Percentiles rank a stretch among this genome's conserved stretches.
Conservation (phyloP, 192 early-diverging fungal species). For the Backusella australiensis region DNA sequence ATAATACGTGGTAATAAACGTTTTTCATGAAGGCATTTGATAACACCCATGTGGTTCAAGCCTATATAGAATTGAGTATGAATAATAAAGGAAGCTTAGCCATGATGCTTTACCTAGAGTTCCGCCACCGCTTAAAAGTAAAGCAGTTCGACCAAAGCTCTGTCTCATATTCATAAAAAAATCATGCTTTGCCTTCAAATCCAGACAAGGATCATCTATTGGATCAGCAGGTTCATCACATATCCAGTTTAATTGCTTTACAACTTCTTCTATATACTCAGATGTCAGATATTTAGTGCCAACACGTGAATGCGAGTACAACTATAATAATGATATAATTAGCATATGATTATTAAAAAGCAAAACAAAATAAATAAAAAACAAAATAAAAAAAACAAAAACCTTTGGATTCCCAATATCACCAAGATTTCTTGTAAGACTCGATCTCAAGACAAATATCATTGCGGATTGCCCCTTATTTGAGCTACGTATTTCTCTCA, state of each 20-base stretch:
- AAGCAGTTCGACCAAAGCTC: conserved; percentile 82
- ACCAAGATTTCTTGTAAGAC: conserved; percentile 68
- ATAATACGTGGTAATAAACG: conserved; percentile 81
- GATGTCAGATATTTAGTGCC: conserved; percentile 75
- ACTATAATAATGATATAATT: conserved; percentile 28
- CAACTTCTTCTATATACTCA: conserved; percentile 77
- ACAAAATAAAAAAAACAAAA: no score
- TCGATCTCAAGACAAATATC: conserved; percentile 68
- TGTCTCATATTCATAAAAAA: conserved; percentile 79
- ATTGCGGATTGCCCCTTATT: conserved; percentile 51
- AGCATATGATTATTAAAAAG: neutral
- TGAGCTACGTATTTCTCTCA: conserved; percentile 44
- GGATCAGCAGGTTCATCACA: conserved; percentile 40
- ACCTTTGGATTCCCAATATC: conserved; percentile 75
- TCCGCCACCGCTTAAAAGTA: conserved; percentile 87
- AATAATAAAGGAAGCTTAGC: neutral
- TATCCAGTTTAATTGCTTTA: conserved; percentile 68
- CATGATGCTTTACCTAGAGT: conserved; percentile 62
- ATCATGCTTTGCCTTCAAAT: conserved; percentile 59
- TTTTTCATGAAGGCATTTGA: conserved; percentile 66
- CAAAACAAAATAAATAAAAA: neutral
- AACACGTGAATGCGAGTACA: conserved; percentile 65
- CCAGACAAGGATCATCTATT: conserved; percentile 36
- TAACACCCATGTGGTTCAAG: conserved; percentile 80
- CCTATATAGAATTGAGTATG: conserved; percentile 35